Evolutionary conservation across 257 asterid species (phyloP), one percentile per base, ranked within the genome.

Genomic region (Gentiana dahurica): DNA sequence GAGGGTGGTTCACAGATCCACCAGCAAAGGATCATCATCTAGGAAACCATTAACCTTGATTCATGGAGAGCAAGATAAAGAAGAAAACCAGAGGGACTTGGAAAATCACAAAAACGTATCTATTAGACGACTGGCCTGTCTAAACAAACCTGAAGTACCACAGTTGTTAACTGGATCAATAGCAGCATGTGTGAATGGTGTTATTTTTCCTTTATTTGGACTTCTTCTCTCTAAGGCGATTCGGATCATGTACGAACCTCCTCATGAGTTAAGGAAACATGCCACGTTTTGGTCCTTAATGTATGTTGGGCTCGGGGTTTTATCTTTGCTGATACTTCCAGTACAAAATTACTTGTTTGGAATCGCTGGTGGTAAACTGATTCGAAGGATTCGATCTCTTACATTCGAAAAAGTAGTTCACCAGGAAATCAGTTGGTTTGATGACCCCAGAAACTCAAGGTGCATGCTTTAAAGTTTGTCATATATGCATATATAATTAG

Each of bases 391-490:
- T 47, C 89, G 97, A 37, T 79, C 92, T 7, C 10, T 85, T 67
- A 50, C 87, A 0, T 89, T 89, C 61, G 73, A 68, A 63, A 89
- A 79, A 64, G 84, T 89, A 0, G 92, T 85, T 45, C 85, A 83
- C 79, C 92, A 79, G 58, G 95, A 89, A 75, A 85, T 89, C 58
- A 76, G 88, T 49, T 89, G 97, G 97, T 85, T 85, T 37, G 97
- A 89, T 53, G 86, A 89, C 67, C 86, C 97, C 55, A 82, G 77
- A 54, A 81, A 89, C 73, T 86, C 97, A 57, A 89, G 97, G 97
- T 89, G 3, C n/a, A 52, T 64, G 34, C 24, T 15, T 15, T 15
- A 15, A 15, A 15, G 24, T 15, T 15, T 15, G 24, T 15, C 24
- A 15, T 15, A 15, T 15, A 15, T 15, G 24, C 24, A 15, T 15